Percentiles rank a stretch among this genome's conserved stretches.
Conservation (phyloP, 73 alveolate species). For the Paramecium primaurelia region DNA sequence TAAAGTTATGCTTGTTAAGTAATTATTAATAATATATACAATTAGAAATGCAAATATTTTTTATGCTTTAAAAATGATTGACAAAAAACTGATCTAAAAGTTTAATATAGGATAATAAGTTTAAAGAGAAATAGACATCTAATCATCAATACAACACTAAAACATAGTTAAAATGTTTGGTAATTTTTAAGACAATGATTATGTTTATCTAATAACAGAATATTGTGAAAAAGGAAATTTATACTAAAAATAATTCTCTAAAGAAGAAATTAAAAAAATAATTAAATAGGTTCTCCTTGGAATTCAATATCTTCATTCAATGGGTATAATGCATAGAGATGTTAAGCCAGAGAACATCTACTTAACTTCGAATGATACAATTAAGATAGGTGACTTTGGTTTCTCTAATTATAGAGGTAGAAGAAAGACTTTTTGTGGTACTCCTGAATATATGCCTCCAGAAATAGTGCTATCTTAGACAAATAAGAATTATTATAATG, state of each 20-base stretch:
- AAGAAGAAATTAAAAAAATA: not conserved
- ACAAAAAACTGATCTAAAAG: not conserved
- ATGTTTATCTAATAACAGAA: not conserved
- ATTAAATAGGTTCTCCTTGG: not conserved
- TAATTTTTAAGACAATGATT: not conserved
- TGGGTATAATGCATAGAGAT: slow-evolving; percentile 29
- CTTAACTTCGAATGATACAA: not conserved
- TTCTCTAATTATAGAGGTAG: not conserved
- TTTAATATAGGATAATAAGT: not conserved
- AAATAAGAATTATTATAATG: not conserved
- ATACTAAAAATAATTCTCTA: slow-evolving; percentile 10
- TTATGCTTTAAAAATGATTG: not conserved
- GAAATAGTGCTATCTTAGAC: not conserved
- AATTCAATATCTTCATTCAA: not conserved
- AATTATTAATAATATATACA: not conserved
- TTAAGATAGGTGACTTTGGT: not conserved
- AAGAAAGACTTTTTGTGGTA: not conserved
- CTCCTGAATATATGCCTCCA: slow-evolving; percentile 25
- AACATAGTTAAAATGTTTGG: not conserved
- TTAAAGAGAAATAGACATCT: not conserved
- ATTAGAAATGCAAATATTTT: not conserved
- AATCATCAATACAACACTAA: not conserved
- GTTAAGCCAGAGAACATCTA: not conserved
- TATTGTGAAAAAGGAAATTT: not conserved
- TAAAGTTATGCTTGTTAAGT: not conserved